Conservation (phyloP, 2,329 filamentous ascomycete genomes). For the Periconia sp. region DNA sequence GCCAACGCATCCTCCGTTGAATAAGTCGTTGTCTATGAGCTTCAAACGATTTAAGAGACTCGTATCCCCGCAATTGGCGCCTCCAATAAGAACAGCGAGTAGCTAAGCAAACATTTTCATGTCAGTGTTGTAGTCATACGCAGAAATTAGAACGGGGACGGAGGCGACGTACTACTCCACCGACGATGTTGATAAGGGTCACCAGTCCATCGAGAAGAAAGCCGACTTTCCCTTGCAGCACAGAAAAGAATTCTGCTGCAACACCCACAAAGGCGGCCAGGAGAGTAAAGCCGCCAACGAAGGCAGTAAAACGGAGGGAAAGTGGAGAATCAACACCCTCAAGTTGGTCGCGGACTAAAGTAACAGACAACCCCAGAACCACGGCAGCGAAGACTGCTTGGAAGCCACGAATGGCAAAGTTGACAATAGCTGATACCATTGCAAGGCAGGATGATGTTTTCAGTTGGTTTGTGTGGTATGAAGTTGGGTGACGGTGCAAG, state of each 20-base stretch:
- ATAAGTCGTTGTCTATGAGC: constrained; percentile 12
- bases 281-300: constrained; percentile 16
- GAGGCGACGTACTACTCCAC: constrained; percentile 20
- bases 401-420: constrained; percentile 13
- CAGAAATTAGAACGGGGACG: background rate
- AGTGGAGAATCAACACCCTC: constrained; percentile 1
- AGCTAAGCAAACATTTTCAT: constrained; percentile 1
- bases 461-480: background rate
- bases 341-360: constrained; percentile 15
- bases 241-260: constrained; percentile 12
- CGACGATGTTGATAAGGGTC: constrained; percentile 16
- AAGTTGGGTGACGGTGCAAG: no score
- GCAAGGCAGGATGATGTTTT: no score
- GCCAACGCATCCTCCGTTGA: constrained; percentile 16
- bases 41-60: background rate
- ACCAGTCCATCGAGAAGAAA: constrained; percentile 17
- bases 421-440: constrained; percentile 3
- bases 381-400: constrained; percentile 20
- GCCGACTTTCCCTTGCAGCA: constrained; percentile 17
- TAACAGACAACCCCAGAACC: constrained; percentile 17
- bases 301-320: constrained; percentile 8
- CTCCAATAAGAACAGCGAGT: constrained; percentile 12
- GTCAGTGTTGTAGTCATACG: background rate
- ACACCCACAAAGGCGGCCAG: constrained; percentile 15
- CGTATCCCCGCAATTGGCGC: constrained; percentile 6